Percentiles rank a stretch among this genome's conserved stretches.
Conservation (phyloP, 805 yeast genomes). For the Candida pseudofarinosa region DNA sequence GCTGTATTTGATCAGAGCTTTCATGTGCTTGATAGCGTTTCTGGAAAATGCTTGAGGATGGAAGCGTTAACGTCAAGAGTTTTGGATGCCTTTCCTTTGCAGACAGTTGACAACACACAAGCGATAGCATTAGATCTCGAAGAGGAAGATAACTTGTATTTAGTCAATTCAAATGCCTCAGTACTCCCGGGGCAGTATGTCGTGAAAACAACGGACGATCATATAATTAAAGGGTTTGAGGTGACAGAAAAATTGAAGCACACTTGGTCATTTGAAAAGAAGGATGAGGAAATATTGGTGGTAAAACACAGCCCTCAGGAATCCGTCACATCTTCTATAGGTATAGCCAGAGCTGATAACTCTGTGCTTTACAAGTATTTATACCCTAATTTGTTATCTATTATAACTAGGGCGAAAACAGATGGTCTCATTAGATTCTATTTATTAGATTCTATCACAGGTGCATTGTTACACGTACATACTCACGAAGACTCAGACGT, state of each 20-base stretch:
- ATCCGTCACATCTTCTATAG: slow-evolving; percentile 47
- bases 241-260: slow-evolving; percentile 11
- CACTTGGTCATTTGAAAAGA: slow-evolving; percentile 28
- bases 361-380: slow-evolving; percentile 80
- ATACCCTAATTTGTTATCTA: slow-evolving; percentile 61
- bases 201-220: slow-evolving; percentile 8
- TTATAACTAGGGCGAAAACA: slow-evolving; percentile 32
- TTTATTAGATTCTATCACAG: slow-evolving; percentile 67
- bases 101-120: background rate
- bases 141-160: background rate
- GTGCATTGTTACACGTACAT: slow-evolving; percentile 49
- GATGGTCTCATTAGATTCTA: slow-evolving; percentile 37
- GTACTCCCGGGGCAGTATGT: slow-evolving; percentile 9
- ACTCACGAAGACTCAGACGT: slow-evolving; percentile 40
- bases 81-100: background rate
- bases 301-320: slow-evolving; percentile 19
- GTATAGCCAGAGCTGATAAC: slow-evolving; percentile 64
- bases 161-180: background rate
- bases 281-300: slow-evolving; percentile 14
- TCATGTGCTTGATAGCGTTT: slow-evolving; percentile 9
- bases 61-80: background rate
- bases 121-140: background rate
- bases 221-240: slow-evolving; percentile 18
- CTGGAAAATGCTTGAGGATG: slow-evolving; percentile 12
- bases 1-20: slow-evolving; percentile 1